Evolutionary conservation across 179 eudicot genomes (phyloP).

Genomic region (Beta corolliflora): DNA sequence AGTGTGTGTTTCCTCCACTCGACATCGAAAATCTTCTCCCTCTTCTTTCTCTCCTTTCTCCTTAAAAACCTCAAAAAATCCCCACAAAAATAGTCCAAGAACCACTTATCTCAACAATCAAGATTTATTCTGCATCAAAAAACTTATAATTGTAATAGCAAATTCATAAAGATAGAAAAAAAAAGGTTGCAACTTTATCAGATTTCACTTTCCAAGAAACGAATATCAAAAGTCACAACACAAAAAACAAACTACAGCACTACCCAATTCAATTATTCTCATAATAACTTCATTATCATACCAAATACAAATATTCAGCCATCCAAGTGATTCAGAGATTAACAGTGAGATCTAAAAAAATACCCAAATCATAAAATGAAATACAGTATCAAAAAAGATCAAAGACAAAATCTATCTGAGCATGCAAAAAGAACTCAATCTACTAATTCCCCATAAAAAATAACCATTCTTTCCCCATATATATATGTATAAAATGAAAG

Average conservation of each 20-base stretch:
- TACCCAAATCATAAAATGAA: constrained; percentile 8
- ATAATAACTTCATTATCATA: background rate
- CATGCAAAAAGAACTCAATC: background rate
- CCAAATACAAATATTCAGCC: background rate
- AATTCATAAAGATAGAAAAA: background rate
- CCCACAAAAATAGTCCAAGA: constrained; percentile 4
- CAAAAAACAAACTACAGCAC: background rate
- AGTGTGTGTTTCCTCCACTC: constrained; percentile 67
- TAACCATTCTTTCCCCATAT: background rate
- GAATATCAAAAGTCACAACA: background rate
- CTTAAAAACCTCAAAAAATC: background rate
- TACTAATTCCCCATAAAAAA: background rate
- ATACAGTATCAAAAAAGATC: background rate
- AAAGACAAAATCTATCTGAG: constrained; percentile 12
- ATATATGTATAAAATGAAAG: background rate
- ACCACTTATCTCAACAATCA: constrained; percentile 11
- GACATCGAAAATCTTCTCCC: constrained; percentile 46
- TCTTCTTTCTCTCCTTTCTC: background rate
- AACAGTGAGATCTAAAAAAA: constrained; percentile 28
- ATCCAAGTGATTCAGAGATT: background rate
- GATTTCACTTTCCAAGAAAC: background rate
- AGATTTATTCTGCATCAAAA: constrained; percentile 31
- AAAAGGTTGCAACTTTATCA: background rate
- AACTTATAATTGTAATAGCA: background rate
- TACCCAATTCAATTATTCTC: constrained; percentile 2